Conservation (phyloP, 2,329 filamentous ascomycete genomes). For the Ophiostoma sp. region DNA sequence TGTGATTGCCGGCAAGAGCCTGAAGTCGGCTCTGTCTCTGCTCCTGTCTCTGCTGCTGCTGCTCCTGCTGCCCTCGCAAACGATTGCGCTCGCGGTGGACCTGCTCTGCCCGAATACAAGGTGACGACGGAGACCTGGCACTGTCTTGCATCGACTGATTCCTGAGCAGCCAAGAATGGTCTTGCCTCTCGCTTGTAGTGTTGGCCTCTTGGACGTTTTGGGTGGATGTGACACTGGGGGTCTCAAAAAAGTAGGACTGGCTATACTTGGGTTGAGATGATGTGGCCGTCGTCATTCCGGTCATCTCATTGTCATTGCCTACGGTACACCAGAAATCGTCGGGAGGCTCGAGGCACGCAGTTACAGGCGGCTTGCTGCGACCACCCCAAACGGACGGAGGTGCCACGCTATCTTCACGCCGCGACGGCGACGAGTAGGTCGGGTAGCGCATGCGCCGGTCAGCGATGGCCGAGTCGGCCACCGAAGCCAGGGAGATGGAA, state of each 20-base stretch:
- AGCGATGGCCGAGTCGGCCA: background rate
- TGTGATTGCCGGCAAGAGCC: background rate
- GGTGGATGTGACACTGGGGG: conserved; percentile 8
- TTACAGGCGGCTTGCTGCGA: conserved; percentile 21
- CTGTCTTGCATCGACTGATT: too few species aligned
- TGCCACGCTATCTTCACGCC: conserved; percentile 3
- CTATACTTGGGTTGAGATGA: background rate
- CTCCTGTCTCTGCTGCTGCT: too few species aligned
- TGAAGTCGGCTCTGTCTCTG: background rate
- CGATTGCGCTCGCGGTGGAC: too few species aligned
- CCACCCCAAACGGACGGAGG: conserved; percentile 22
- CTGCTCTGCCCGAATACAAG: too few species aligned
- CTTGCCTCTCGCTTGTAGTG: too few species aligned
- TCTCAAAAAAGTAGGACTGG: conserved; percentile 16
- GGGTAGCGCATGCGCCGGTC: conserved; percentile 3
- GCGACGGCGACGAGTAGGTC: conserved; percentile 18
- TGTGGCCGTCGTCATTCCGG: background rate
- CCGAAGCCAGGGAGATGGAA: background rate
- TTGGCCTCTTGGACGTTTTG: background rate
- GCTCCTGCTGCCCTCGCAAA: too few species aligned
- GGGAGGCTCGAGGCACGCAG: conserved; percentile 20
- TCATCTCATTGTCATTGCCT: background rate
- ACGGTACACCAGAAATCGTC: background rate
- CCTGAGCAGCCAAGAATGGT: too few species aligned
- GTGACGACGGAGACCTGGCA: too few species aligned